Percentiles rank a stretch among this genome's conserved stretches.
These are phyloP conservation scores for Lyophyllum semitale DNA, from an alignment of 768 basidiomycete species.

Conservation along the genomic window DNA sequence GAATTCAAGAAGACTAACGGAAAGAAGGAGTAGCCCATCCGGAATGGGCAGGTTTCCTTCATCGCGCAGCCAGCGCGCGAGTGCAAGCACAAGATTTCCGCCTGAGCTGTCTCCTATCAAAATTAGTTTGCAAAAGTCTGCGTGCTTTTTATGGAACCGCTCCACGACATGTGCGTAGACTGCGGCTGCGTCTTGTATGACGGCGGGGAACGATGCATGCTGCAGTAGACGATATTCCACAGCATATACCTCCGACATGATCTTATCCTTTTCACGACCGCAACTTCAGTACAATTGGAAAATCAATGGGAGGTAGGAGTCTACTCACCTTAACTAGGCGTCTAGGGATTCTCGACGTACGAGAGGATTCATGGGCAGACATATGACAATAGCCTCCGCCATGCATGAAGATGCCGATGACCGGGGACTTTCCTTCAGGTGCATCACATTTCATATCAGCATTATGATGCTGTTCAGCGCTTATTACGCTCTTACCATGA, in stretches of 20 bases:
- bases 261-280: constrained; percentile 23
- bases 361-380: constrained; percentile 52
- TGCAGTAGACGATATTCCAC: constrained; percentile 57
- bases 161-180: constrained; percentile 50
- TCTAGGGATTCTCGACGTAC: constrained; percentile 51
- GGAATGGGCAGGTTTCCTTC: constrained; percentile 46
- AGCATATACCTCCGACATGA: constrained; percentile 38
- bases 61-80: constrained; percentile 55
- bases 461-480: background rate
- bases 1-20: constrained; percentile 25
- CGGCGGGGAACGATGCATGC: constrained; percentile 54
- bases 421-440: constrained; percentile 20
- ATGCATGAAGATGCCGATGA: constrained; percentile 54
- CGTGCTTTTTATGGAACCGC: constrained; percentile 21
- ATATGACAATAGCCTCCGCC: constrained; percentile 61
- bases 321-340: constrained; percentile 38
- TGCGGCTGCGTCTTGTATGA: constrained; percentile 52
- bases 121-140: constrained; percentile 36
- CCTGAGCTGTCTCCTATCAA: constrained; percentile 59
- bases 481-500: background rate
- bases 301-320: background rate
- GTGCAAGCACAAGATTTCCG: constrained; percentile 52
- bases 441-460: background rate
- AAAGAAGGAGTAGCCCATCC: constrained; percentile 47
- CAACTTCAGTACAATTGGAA: background rate